A percentile compares a stretch with the other conserved stretches of the same genome.
These are phyloP conservation scores for Phallus indusiatus DNA, from an alignment of 768 basidiomycete species.

Conservation along the genomic window DNA sequence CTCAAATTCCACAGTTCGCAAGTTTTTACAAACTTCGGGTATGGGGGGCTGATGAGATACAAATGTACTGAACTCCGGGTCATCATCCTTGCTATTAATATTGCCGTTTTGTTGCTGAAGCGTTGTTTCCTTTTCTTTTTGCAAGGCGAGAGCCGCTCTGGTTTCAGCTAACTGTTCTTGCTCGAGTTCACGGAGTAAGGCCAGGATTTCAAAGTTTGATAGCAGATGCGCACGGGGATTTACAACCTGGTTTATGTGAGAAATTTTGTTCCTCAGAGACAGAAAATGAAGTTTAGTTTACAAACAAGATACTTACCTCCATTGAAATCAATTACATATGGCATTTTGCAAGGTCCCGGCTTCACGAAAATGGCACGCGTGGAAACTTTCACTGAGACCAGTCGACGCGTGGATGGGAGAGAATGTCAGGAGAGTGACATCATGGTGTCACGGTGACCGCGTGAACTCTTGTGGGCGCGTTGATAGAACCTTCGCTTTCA, in stretches of 20 bases:
- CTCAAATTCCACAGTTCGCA: slow-evolving; percentile 82
- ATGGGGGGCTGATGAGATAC: slow-evolving; percentile 22
- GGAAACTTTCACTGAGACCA: too few relatives aligned
- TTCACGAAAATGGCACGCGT: too few relatives aligned
- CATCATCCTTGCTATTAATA: background rate
- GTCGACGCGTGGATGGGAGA: too few relatives aligned
- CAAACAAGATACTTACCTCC: background rate
- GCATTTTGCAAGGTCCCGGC: too few relatives aligned
- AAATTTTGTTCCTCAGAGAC: background rate
- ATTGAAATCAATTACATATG: background rate
- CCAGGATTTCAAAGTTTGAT: slow-evolving; percentile 80
- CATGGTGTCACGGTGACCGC: too few relatives aligned
- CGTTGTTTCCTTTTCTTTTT: slow-evolving; percentile 64
- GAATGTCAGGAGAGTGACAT: too few relatives aligned
- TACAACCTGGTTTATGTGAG: slow-evolving; percentile 44
- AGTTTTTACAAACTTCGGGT: slow-evolving; percentile 65
- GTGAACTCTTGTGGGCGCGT: too few relatives aligned
- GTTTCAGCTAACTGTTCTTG: slow-evolving; percentile 59
- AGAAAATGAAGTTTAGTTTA: background rate
- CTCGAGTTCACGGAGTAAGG: slow-evolving; percentile 69
- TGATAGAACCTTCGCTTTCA: too few relatives aligned
- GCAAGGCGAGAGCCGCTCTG: slow-evolving; percentile 60
- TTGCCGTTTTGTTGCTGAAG: slow-evolving; percentile 21
- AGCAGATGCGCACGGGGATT: slow-evolving; percentile 71
- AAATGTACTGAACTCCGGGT: background rate